Evolutionary conservation across 2,329 filamentous ascomycete species (phyloP).

Genomic region (Phialocephala subalpina): DNA sequence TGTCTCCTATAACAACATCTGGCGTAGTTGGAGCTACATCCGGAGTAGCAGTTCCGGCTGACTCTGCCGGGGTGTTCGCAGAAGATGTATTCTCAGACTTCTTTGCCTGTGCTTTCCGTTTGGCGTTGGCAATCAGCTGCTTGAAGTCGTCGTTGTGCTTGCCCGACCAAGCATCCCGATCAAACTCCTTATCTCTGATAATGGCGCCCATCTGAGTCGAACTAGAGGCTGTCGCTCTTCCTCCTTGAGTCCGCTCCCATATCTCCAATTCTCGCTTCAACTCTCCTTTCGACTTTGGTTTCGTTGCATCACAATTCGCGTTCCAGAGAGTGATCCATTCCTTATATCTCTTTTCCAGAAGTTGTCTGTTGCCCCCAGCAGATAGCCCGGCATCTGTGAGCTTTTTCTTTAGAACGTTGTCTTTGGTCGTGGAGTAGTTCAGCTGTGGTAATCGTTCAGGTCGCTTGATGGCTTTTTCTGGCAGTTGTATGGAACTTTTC

Average conservation of each 20-base stretch:
- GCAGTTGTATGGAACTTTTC: conserved; percentile 20
- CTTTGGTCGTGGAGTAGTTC: conserved; percentile 88
- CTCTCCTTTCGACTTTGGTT: conserved; percentile 74
- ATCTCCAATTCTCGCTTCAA: conserved; percentile 80
- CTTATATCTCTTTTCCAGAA: conserved; percentile 82
- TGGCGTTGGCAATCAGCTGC: conserved; percentile 79
- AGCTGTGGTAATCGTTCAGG: conserved; percentile 69
- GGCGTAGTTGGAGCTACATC: background rate
- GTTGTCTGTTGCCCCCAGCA: conserved; percentile 68
- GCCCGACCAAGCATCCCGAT: conserved; percentile 77
- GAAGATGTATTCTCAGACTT: conserved; percentile 14
- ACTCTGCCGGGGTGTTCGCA: conserved; percentile 7
- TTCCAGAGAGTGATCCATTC: conserved; percentile 98
- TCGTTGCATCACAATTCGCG: conserved; percentile 88
- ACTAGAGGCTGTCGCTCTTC: conserved; percentile 55
- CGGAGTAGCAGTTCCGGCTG: background rate
- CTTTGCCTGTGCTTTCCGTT: conserved; percentile 50
- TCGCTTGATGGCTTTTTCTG: conserved; percentile 37
- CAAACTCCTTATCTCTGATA: conserved; percentile 90
- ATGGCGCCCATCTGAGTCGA: conserved; percentile 51
- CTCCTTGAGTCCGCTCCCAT: conserved; percentile 88
- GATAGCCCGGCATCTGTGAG: conserved; percentile 82
- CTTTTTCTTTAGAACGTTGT: conserved; percentile 80
- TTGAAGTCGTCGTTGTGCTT: conserved; percentile 80
- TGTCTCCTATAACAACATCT: background rate